Conservation (phyloP, 768 basidiomycete genomes). For the Gyrodon lividus region DNA sequence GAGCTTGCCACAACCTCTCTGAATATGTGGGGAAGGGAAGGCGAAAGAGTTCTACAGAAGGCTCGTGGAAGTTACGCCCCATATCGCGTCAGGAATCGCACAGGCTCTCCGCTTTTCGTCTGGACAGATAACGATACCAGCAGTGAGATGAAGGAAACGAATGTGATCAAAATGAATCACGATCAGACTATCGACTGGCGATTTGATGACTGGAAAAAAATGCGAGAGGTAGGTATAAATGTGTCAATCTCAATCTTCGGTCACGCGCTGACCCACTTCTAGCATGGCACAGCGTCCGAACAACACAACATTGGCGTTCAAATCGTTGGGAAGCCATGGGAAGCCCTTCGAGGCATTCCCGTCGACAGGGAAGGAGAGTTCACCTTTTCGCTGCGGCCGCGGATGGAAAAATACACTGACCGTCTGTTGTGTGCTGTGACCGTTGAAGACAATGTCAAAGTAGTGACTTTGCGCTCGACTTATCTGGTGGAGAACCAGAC, state of each 20-base stretch:
- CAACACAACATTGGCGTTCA: constrained; percentile 88
- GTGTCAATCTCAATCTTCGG: background rate
- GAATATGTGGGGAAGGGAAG: constrained; percentile 74
- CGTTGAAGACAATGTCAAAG: constrained; percentile 89
- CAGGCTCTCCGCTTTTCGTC: constrained; percentile 79
- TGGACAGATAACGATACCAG: constrained; percentile 79
- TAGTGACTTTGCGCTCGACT: constrained; percentile 90
- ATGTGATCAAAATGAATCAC: constrained; percentile 62
- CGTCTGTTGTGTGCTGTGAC: constrained; percentile 87
- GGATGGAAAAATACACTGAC: constrained; percentile 68
- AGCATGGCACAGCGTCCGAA: constrained; percentile 51
- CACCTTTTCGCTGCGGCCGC: constrained; percentile 81
- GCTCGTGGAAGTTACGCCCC: constrained; percentile 89
- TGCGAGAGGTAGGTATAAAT: constrained; percentile 71
- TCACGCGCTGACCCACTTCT: constrained; percentile 2
- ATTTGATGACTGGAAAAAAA: constrained; percentile 93
- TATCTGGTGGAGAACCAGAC: constrained; percentile 91
- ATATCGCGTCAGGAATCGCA: constrained; percentile 88
- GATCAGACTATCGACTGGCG: constrained; percentile 89
- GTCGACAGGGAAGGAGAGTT: constrained; percentile 95
- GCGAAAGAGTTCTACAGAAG: constrained; percentile 67
- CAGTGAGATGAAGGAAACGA: constrained; percentile 44
- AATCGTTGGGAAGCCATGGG: constrained; percentile 85
- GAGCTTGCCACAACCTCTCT: constrained; percentile 77
- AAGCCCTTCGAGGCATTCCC: constrained; percentile 80